Evolutionary conservation across 1,284 basidiomycete species (phyloP), one percentile per base, ranked within the genome.

Genomic region (Golubevia sp.): DNA sequence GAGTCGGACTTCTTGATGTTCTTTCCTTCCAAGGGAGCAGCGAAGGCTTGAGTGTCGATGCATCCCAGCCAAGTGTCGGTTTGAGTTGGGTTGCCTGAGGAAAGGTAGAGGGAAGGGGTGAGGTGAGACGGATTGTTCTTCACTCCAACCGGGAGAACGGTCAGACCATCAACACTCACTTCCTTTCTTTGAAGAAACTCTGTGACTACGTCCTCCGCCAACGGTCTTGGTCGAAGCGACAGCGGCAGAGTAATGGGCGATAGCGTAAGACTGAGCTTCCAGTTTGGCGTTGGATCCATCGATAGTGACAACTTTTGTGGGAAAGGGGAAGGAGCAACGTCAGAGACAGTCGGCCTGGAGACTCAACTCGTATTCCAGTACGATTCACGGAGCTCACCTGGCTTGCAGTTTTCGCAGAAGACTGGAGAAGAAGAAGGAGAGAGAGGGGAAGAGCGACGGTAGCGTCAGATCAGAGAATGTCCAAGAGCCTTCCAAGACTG

Each of bases 341-440:
- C 4, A 76, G 53, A 2, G 64, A 61, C n/a, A n/a, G n/a, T n/a
- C n/a, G n/a, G n/a, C n/a, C n/a, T n/a, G n/a, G n/a, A n/a, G n/a
- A n/a, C n/a, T n/a, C n/a, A n/a, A n/a, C n/a, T n/a, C n/a, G n/a
- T n/a, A n/a, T n/a, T n/a, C n/a, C n/a, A n/a, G n/a, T n/a, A n/a
- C n/a, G n/a, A n/a, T n/a, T n/a, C n/a, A n/a, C n/a, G n/a, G n/a
- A n/a, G n/a, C n/a, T n/a, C n/a, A n/a, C n/a, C n/a, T 5, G 70
- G 73, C 2, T 64, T 64, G 58, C 74, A 76, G 6, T 67, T 55
- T 5, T 51, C 38, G 62, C 74, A 76, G 61, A 69, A 71, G 11
- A 63, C 60, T 21, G n/a, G n/a, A n/a, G n/a, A n/a, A n/a, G n/a
- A n/a, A n/a, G n/a, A n/a, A n/a, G n/a, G n/a, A n/a, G n/a, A n/a